Evolutionary conservation across 1,284 basidiomycete species (phyloP).

Genomic region (Pascua sp.): DNA sequence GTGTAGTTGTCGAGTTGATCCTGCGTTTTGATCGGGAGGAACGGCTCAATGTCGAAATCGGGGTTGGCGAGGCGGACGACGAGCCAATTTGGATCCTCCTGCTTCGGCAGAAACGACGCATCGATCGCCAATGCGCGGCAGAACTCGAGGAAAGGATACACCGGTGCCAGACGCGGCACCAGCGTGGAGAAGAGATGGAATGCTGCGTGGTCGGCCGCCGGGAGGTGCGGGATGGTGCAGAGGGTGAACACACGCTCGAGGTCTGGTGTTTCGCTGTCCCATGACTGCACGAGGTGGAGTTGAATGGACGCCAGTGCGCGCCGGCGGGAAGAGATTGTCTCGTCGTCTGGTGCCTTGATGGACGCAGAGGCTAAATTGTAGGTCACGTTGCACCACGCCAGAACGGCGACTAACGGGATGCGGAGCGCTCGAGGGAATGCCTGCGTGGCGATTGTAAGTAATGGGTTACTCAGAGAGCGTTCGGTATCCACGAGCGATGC

Average conservation of each 20-base stretch:
- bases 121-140: constrained; percentile 50
- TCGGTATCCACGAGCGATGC: not conserved
- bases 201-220: constrained; percentile 25
- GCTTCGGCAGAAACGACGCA: constrained; percentile 26
- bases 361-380: not conserved
- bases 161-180: constrained; percentile 41
- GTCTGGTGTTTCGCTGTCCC: constrained; percentile 13
- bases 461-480: not conserved
- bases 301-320: constrained; percentile 21
- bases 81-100: not conserved
- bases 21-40: constrained; percentile 45
- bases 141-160: constrained; percentile 49
- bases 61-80: constrained; percentile 6
- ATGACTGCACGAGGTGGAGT: constrained; percentile 22
- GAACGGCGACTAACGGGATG: constrained; percentile 10
- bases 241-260: constrained; percentile 16
- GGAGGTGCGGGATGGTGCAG: constrained; percentile 24
- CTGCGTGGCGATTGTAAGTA: constrained; percentile 1
- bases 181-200: constrained; percentile 47
- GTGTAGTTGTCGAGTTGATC: constrained; percentile 50
- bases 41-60: constrained; percentile 10
- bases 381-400: constrained; percentile 6
- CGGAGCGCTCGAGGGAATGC: constrained; percentile 10
- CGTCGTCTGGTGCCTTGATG: not conserved
- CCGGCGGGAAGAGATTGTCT: not conserved